Percentiles rank a stretch among this genome's conserved stretches.
Conservation (phyloP, 495 filamentous ascomycete species). For the Chaetomium tenue region DNA sequence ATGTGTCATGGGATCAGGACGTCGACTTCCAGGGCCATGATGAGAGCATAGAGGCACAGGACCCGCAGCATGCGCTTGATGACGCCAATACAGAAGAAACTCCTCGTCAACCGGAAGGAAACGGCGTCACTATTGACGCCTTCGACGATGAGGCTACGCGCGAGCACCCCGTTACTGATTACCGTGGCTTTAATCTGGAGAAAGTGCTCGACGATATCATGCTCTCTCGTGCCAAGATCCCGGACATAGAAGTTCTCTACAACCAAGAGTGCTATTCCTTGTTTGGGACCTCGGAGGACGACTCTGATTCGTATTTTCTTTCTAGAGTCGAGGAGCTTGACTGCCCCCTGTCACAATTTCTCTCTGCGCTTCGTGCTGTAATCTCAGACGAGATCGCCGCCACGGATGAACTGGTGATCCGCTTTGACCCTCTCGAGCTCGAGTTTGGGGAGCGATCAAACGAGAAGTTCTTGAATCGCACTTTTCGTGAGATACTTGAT, state of each 20-base stretch:
- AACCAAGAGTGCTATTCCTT: slow-evolving; percentile 66
- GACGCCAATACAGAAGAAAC: slow-evolving; percentile 1
- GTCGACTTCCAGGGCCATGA: slow-evolving; percentile 2
- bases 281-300: slow-evolving; percentile 64
- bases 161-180: slow-evolving; percentile 5
- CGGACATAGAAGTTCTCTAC: slow-evolving; percentile 61
- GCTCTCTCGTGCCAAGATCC: slow-evolving; percentile 22
- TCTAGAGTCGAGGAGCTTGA: slow-evolving; percentile 62
- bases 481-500: slow-evolving; percentile 49
- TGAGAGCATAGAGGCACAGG: background rate
- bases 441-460: slow-evolving; percentile 60
- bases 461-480: slow-evolving; percentile 31
- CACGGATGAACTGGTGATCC: slow-evolving; percentile 67
- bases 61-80: background rate
- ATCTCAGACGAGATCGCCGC: slow-evolving; percentile 64
- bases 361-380: slow-evolving; percentile 63
- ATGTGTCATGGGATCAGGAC: slow-evolving; percentile 2
- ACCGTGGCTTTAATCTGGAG: slow-evolving; percentile 19
- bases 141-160: background rate
- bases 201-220: slow-evolving; percentile 16
- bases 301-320: slow-evolving; percentile 70
- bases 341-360: slow-evolving; percentile 56
- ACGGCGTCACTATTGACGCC: background rate
- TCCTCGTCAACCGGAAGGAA: background rate
- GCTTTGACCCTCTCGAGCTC: slow-evolving; percentile 65